Evolutionary conservation across 768 basidiomycete genomes (phyloP).

Genomic region (Pisolithus sp.): DNA sequence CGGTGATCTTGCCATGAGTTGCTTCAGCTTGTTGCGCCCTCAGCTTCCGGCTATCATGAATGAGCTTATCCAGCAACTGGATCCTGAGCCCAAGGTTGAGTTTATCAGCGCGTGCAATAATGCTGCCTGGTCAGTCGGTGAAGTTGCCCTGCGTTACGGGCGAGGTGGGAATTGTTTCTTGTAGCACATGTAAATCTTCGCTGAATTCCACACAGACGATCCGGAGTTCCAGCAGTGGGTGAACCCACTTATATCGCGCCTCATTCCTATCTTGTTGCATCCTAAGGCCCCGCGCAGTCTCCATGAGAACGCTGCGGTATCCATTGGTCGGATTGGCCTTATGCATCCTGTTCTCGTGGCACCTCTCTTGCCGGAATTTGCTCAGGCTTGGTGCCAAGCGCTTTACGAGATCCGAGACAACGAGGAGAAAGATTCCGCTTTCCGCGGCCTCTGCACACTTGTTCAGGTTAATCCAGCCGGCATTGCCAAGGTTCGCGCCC

Average conservation of each 20-base stretch:
- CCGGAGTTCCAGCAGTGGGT: constrained; percentile 92
- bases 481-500: constrained; percentile 73
- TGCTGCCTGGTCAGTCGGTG: constrained; percentile 99
- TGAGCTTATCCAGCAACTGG: constrained; percentile 83
- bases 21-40: constrained; percentile 80
- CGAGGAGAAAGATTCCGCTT: constrained; percentile 98
- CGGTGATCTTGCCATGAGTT: constrained; percentile 96
- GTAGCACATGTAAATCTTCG: constrained; percentile 3
- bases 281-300: constrained; percentile 89
- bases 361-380: constrained; percentile 84
- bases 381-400: constrained; percentile 94
- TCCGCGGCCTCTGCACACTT: constrained; percentile 93
- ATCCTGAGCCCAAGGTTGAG: constrained; percentile 88
- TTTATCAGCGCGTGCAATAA: constrained; percentile 98
- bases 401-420: constrained; percentile 98
- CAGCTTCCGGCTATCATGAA: constrained; percentile 86
- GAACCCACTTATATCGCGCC: constrained; percentile 72
- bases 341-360: constrained; percentile 88
- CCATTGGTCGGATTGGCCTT: constrained; percentile 91
- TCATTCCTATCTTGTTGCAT: constrained; percentile 90
- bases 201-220: constrained; percentile 44
- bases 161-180: constrained; percentile 40
- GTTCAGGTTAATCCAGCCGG: constrained; percentile 93
- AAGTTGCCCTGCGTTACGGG: constrained; percentile 90
- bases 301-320: constrained; percentile 97